Conservation (phyloP, 768 basidiomycete species). For the Lactarius indigo region DNA sequence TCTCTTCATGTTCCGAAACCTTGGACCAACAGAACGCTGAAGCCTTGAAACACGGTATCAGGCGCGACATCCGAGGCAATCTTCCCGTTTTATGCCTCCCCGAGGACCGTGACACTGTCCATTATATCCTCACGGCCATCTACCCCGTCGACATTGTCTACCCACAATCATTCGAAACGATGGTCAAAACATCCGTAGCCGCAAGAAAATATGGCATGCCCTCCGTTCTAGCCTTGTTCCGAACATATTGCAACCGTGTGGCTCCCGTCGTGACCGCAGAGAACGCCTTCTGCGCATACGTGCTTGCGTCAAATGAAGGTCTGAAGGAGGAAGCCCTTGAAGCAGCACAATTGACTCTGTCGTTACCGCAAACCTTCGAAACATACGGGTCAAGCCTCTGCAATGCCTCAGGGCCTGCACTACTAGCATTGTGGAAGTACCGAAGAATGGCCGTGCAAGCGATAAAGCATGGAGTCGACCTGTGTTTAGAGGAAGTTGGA, state of each 20-base stretch:
- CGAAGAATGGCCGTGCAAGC: neutral
- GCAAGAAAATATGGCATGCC: constrained; percentile 8
- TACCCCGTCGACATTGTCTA: constrained; percentile 14
- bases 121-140: constrained; percentile 12
- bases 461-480: neutral
- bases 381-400: constrained; percentile 2
- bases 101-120: constrained; percentile 14
- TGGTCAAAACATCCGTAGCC: neutral
- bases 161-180: constrained; percentile 5
- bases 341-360: constrained; percentile 8
- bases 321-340: constrained; percentile 9
- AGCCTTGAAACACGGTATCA: neutral
- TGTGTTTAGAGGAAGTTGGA: constrained; percentile 1
- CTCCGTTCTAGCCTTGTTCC: neutral
- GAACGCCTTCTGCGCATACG: constrained; percentile 11
- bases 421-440: constrained; percentile 11
- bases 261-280: constrained; percentile 3
- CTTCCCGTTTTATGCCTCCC: constrained; percentile 8
- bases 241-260: neutral
- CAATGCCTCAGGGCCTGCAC: constrained; percentile 5
- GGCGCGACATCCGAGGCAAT: neutral
- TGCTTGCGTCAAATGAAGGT: constrained; percentile 4
- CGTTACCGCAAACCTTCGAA: neutral
- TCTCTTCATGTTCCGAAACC: neutral
- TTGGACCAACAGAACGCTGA: neutral